phyloP scores from a whole-genome alignment of 495 filamentous ascomycete genomes.

The Amorphotheca resinae region DNA sequence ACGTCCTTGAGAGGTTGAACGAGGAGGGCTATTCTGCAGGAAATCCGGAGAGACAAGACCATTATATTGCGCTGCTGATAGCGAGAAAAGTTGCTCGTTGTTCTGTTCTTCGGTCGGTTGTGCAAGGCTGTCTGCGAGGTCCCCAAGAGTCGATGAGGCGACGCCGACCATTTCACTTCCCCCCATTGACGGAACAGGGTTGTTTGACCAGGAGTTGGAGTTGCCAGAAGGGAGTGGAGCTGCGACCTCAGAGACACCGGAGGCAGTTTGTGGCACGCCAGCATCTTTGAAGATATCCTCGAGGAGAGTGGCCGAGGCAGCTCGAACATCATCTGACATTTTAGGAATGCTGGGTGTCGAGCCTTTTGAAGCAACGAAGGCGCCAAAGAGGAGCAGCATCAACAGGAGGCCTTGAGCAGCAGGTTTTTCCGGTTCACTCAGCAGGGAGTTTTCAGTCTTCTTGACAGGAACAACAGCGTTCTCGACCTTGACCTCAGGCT shows the following conservation, averaged over 20 bases:
- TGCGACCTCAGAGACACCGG: slow-evolving; percentile 34
- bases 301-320: slow-evolving; percentile 80
- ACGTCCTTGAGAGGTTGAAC: slow-evolving; percentile 40
- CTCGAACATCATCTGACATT: slow-evolving; percentile 85
- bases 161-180: slow-evolving; percentile 39
- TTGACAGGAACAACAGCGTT: slow-evolving; percentile 40
- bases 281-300: slow-evolving; percentile 79
- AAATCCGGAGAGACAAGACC: slow-evolving; percentile 63
- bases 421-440: slow-evolving; percentile 46
- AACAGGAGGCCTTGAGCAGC: slow-evolving; percentile 53
- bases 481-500: slow-evolving; percentile 37
- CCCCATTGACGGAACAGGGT: slow-evolving; percentile 29
- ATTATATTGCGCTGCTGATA: slow-evolving; percentile 84
- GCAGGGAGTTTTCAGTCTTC: slow-evolving; percentile 40
- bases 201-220: slow-evolving; percentile 22
- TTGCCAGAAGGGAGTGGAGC: slow-evolving; percentile 32
- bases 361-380: slow-evolving; percentile 86
- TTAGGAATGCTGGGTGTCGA: slow-evolving; percentile 58
- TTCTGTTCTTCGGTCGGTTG: slow-evolving; percentile 75
- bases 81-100: slow-evolving; percentile 75
- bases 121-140: slow-evolving; percentile 60
- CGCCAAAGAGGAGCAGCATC: slow-evolving; percentile 90
- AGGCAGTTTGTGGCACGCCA: slow-evolving; percentile 36
- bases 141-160: slow-evolving; percentile 51
- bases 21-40: slow-evolving; percentile 34